Evolutionary conservation across 2,329 filamentous ascomycete genomes (phyloP), one percentile per base, ranked within the genome.

Genomic region (Microdochium paspali): DNA sequence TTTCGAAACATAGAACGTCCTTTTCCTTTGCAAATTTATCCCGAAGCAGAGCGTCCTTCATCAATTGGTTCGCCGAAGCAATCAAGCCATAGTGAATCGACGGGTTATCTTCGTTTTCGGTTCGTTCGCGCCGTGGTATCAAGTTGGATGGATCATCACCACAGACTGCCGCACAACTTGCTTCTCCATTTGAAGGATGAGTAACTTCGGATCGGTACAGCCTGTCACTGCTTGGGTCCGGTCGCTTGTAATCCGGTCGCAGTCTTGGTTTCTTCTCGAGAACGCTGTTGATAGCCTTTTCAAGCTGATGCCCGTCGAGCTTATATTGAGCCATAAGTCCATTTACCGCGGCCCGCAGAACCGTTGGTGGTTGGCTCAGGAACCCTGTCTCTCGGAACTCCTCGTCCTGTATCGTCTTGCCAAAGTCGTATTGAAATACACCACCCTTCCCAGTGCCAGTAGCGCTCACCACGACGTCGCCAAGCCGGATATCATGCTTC

Each of bases 41-140:
- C 2, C 65, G 52, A 4, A 50, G 6, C 2, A 7, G 1, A 0
- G 55, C 61, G 44, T 63, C 45, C 24, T 61, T 60, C 49, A 67
- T 61, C 10, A 65, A 2, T n/a, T 49, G 48, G 42, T 65, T 62
- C 1, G 42, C 61, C 0, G 60, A 66, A 1, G 61, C 65, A 46
- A 69, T 65, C 0, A 60, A 25, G 0, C 66, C 66, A 25, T 64
- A 64, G 46, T 67, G 63, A 2, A 67, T 50, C 10, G 44, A 31
- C 7, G 58, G 56, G 35, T 55, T 54, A 44, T 58, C 51, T 1
- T 56, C 49, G 3, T 53, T 31, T 46, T 56, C 46, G 10, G 26
- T 43, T 18, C 32, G 20, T 50, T 23, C 24, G 50, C 26, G 10
- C 51, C 57, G 54, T 21, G 15, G 21, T 23, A 54, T 47, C 35